A percentile compares a stretch with the other conserved stretches of the same genome.
Conservation (phyloP, 1,139 yeast species). For the Suhomyces atakaporum region DNA sequence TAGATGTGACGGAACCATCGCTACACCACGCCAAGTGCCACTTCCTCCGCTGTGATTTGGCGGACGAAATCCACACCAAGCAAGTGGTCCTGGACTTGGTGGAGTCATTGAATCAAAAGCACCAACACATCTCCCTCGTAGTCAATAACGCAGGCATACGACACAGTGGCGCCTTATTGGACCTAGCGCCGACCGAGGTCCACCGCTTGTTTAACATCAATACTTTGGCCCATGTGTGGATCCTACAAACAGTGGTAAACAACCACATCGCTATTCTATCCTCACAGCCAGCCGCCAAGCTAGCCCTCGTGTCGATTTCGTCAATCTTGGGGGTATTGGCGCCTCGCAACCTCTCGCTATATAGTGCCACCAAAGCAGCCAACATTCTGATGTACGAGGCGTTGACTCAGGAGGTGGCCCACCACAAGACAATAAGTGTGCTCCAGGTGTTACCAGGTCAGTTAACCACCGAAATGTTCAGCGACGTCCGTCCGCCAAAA, state of each 20-base stretch:
- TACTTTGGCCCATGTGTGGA: constrained; percentile 54
- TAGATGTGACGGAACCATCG: constrained; percentile 49
- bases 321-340: constrained; percentile 73
- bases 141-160: constrained; percentile 80
- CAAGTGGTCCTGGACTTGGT: constrained; percentile 25
- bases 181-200: constrained; percentile 35
- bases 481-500: constrained; percentile 59
- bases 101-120: constrained; percentile 27
- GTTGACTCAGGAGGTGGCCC: constrained; percentile 48
- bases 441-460: constrained; percentile 70
- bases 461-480: constrained; percentile 61
- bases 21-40: constrained; percentile 20
- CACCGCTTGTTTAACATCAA: constrained; percentile 53
- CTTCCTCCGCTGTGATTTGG: constrained; percentile 53
- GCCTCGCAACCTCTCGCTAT: constrained; percentile 65
- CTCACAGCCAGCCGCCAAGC: constrained; percentile 15
- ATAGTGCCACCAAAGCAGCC: constrained; percentile 70
- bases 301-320: constrained; percentile 64
- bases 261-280: constrained; percentile 19
- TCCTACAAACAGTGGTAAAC: constrained; percentile 46
- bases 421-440: constrained; percentile 34
- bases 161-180: constrained; percentile 45
- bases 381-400: constrained; percentile 61
- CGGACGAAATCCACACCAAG: constrained; percentile 33
- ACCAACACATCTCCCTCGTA: constrained; percentile 49